These are phyloP conservation scores for Aspergillus steynii DNA, from an alignment of 495 filamentous ascomycete species.

Conservation along the genomic window DNA sequence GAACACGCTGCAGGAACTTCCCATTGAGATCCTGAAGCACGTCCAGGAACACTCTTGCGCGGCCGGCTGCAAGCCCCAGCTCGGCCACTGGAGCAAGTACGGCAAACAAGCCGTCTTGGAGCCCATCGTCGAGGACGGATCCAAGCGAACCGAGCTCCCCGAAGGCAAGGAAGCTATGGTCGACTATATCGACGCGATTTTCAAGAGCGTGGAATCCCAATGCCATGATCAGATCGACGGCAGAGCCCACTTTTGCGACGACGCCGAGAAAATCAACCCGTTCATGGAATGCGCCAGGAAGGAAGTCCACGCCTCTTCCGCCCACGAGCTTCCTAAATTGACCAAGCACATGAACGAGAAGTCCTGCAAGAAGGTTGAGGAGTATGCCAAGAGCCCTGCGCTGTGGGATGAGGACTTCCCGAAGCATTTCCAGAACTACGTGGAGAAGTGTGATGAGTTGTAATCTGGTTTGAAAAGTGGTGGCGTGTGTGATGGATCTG, in stretches of 20 bases:
- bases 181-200: neutral
- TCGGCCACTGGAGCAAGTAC: neutral
- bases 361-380: neutral
- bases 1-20: neutral
- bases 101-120: neutral
- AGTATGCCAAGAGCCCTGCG: neutral
- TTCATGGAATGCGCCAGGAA: neutral
- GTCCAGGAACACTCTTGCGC: neutral
- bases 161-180: neutral
- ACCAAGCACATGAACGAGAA: neutral
- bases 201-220: neutral
- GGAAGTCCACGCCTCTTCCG: neutral
- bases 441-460: neutral
- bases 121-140: neutral
- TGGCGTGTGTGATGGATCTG: too few relatives aligned
- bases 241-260: neutral
- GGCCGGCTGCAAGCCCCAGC: slow-evolving; percentile 1
- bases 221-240: neutral
- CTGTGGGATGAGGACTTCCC: slow-evolving; percentile 3
- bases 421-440: neutral
- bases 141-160: neutral
- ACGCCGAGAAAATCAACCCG: neutral
- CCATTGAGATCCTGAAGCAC: neutral
- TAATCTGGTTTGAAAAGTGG: neutral
- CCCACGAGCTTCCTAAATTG: neutral